Evolutionary conservation across 176 grass and related monocot genomes (phyloP), one percentile per base, ranked within the genome.

Genomic region (Oryza glaberrima): DNA sequence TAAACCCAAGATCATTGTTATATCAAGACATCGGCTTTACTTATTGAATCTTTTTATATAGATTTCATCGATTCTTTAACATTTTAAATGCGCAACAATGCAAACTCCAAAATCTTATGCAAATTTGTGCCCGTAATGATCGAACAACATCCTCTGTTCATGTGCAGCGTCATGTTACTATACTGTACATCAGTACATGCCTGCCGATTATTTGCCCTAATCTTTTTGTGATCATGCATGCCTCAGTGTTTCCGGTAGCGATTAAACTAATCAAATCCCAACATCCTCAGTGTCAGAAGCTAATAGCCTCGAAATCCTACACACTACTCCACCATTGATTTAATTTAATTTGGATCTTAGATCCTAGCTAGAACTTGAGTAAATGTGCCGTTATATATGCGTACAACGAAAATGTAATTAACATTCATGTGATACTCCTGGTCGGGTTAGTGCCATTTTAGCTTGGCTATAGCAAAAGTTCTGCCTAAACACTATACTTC

Each of bases 241-340:
- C 66, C 28, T 56, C 52, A 10, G 14, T 60, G 75, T 49, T 43
- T 76, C 11, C 12, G 44, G 14, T 28, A 61, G 44, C 14, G 11
- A 32, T 77, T 69, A 60, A 67, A 84, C 22, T 58, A 77, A 70
- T 36, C 75, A 49, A 65, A 72, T 86, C 75, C 83, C 84, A 73
- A 86, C 76, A 86, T 86, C 76, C 84, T 28, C 25, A 10, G 76
- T 73, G 32, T 49, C 68, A 80, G 69, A 22, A 69, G 47, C 22
- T 64, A 11, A 72, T 38, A 8, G 54, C 54, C 52, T 71, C 16
- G 35, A 84, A 40, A 69, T 56, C 16, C 11, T 58, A 9, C 54
- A 58, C 56, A 60, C 56, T 54, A 43, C 40, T 43, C 41, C 41
- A 54, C 15, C 51, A 7, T 54, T 54, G 16, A 19, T 54, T 54